Base-by-base conservation (phyloP, 2,329 filamentous ascomycete species). In the Venturia asperata region DNA sequence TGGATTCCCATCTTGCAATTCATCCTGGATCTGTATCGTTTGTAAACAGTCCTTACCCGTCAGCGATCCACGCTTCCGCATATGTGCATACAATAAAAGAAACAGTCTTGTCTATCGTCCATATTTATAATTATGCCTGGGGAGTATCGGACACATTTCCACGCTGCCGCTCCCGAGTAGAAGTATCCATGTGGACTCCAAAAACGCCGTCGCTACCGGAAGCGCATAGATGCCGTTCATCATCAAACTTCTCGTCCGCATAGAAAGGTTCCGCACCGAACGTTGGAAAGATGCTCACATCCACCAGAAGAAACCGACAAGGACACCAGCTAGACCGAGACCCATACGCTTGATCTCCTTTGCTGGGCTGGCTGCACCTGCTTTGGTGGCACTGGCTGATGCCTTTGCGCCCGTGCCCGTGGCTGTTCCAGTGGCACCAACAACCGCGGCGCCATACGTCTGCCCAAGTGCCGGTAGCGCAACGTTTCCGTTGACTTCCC, bases 401-500 rank as follows among this genome's bases (percentile, higher is more conserved):
- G 63, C 47, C 19, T 9, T 56, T 19, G 63, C 52, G 13, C 43
- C 42, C 5, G 39, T 47, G 15, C 21, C 62, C 11, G 62, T 64
- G 47, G 34, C 65, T 60, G 52, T 67, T 1, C 68, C 69, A 42
- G 65, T 67, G 34, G 64, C 69, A 64, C 61, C 66, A 63, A 67
- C 66, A 21, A 65, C 67, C 13, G 49, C 45, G 0, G 70, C 67
- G 42, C 72, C 67, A 64, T 71, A 72, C 17, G 69, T 71, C 68
- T 75, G 73, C 15, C 65, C 60, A 41, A 66, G 27, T 27, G 63
- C n/a, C 10, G 62, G 65, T 24, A 63, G 62, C 13, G 62, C 27
- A 43, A 65, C 63, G 60, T 65, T 47, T 21, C 62, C 63, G 39
- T 90, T 78, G 3, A 95, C 85, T 24, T 85, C 80, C 91, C 91